Percentiles rank a stretch among this genome's conserved stretches.
Evolutionary conservation across 345 rosid species (phyloP).

Genomic region (Aurinia saxatilis): DNA sequence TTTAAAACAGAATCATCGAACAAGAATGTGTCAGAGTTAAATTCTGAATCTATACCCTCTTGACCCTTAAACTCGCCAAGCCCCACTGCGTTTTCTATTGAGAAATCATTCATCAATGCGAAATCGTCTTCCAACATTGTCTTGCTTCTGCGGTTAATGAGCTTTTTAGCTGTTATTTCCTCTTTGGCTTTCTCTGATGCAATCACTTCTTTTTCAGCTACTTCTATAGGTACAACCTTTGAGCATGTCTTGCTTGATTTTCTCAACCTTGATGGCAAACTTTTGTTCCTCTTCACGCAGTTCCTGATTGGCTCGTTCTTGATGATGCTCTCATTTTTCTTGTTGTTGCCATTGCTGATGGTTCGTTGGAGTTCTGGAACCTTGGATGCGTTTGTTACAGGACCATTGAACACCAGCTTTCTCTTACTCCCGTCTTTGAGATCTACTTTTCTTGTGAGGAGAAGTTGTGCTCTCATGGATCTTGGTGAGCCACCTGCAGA

Average conservation of each 20-base stretch:
- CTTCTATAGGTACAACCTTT: conserved; percentile 34
- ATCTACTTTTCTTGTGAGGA: conserved; percentile 7
- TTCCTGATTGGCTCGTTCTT: conserved; percentile 12
- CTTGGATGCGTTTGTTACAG: conserved; percentile 19
- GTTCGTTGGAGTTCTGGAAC: conserved; percentile 28
- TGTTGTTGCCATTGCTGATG: conserved; percentile 6
- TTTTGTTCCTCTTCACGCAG: conserved; percentile 22
- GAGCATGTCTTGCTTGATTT: conserved; percentile 28
- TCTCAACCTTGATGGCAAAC: conserved; percentile 32
- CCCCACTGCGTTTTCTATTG: conserved; percentile 39
- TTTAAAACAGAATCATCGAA: conserved; percentile 28
- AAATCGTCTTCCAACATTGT: conserved; percentile 32
- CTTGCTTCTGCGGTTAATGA: conserved; percentile 8
- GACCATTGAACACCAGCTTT: conserved; percentile 16
- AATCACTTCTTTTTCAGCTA: conserved; percentile 8
- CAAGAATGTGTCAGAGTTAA: conserved; percentile 31
- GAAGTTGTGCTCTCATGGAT: conserved; percentile 21
- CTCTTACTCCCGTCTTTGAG: conserved; percentile 19
- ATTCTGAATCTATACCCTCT: conserved; percentile 46
- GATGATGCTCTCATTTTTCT: background rate
- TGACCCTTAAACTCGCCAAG: conserved; percentile 47
- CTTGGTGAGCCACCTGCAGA: conserved; percentile 21
- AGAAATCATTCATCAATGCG: conserved; percentile 25
- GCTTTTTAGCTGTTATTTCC: conserved; percentile 7
- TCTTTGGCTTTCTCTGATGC: conserved; percentile 2